Conservation (phyloP, 2,329 filamentous ascomycete species). For the Cytospora schulzeri region DNA sequence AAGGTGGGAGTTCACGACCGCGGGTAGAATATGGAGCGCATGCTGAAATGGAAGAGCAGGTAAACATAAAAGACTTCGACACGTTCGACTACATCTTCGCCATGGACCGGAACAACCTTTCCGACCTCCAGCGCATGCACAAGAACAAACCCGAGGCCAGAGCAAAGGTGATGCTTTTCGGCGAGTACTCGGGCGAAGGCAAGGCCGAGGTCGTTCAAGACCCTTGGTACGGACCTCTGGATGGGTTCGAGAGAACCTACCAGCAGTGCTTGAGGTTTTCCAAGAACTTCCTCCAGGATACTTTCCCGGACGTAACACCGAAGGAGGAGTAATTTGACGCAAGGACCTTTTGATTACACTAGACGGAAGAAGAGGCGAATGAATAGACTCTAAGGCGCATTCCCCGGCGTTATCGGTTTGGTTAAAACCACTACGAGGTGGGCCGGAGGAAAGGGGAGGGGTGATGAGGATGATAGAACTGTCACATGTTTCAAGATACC, state of each 20-base stretch:
- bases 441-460: not conserved
- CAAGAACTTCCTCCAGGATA: constrained; percentile 69
- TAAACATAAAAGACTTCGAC: constrained; percentile 70
- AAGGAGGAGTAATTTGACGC: constrained; percentile 21
- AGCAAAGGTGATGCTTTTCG: constrained; percentile 78
- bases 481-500: constrained; percentile 2
- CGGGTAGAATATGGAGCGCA: not conserved
- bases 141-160: constrained; percentile 59
- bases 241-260: constrained; percentile 84
- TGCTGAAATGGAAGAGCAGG: constrained; percentile 39
- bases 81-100: constrained; percentile 91
- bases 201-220: constrained; percentile 76
- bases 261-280: constrained; percentile 80
- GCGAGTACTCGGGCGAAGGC: constrained; percentile 71
- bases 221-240: constrained; percentile 86
- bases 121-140: constrained; percentile 65
- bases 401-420: not conserved
- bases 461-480: not conserved
- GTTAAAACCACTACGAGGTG: not conserved
- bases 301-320: constrained; percentile 45
- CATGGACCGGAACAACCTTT: constrained; percentile 86
- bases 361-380: not conserved
- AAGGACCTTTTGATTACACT: not conserved
- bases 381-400: not conserved
- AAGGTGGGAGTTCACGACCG: constrained; percentile 55